phyloP scores from a whole-genome alignment of 192 early-diverging fungal genomes.

The Gonapodya sp. region DNA sequence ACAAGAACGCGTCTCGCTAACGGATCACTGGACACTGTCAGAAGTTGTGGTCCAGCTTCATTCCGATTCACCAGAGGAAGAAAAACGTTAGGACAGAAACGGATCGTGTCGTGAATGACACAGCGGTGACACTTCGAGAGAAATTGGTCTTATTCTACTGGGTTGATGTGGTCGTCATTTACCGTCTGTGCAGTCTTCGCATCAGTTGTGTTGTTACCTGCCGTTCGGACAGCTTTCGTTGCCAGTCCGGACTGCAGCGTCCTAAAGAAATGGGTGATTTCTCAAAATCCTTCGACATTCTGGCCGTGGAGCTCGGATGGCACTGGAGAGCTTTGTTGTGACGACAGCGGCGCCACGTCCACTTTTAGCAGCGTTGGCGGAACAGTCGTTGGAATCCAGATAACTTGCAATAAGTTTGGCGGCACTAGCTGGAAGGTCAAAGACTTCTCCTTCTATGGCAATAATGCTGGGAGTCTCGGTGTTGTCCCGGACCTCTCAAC shows the following conservation, averaged over 20 bases:
- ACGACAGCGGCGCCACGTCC: conserved; percentile 3
- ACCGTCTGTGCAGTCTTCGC: neutral
- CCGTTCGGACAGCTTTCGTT: neutral
- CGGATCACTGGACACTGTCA: no score
- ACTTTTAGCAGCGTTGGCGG: neutral
- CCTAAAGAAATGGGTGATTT: neutral
- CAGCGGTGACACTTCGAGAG: neutral
- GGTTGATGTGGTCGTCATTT: neutral
- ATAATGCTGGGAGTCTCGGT: neutral
- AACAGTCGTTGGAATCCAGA: neutral
- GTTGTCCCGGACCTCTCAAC: neutral
- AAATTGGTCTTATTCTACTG: neutral
- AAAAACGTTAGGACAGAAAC: no score
- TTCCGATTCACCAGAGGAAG: no score
- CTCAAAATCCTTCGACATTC: neutral
- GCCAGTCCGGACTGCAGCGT: neutral
- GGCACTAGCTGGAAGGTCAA: neutral
- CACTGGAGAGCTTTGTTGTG: neutral
- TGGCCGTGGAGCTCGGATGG: conserved; percentile 1
- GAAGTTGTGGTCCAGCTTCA: no score
- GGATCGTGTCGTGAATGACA: no score
- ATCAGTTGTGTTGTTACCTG: neutral
- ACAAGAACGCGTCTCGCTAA: no score
- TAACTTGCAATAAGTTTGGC: neutral
- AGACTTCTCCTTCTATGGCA: neutral